A percentile compares a stretch with the other conserved stretches of the same genome.
Conservation (phyloP, 2,329 filamentous ascomycete species). For the Sporothrix curviconia region DNA sequence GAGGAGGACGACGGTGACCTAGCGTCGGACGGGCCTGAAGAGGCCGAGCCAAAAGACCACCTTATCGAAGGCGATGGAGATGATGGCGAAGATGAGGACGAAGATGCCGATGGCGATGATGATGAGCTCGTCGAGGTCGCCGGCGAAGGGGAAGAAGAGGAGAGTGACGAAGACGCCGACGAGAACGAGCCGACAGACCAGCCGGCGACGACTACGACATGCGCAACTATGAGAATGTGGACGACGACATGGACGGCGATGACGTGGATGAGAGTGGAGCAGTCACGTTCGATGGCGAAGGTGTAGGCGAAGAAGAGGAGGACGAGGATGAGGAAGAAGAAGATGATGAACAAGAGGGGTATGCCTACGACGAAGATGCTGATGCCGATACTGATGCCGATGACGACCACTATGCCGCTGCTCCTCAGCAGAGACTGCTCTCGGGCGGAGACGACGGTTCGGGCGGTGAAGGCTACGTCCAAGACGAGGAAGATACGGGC, state of each 20-base stretch:
- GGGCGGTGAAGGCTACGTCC: not conserved
- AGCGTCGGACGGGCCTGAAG: constrained; percentile 29
- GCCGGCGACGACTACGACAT: constrained; percentile 27
- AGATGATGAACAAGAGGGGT: constrained; percentile 18
- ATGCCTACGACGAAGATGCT: constrained; percentile 23
- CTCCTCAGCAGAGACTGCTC: constrained; percentile 7
- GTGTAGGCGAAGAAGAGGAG: constrained; percentile 19
- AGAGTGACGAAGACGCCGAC: constrained; percentile 23
- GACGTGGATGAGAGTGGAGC: constrained; percentile 9
- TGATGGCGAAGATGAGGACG: constrained; percentile 19
- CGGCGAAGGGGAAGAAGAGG: constrained; percentile 22
- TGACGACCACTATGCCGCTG: constrained; percentile 4
- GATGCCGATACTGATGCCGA: constrained; percentile 10
- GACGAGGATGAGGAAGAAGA: constrained; percentile 18
- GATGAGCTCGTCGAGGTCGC: no score
- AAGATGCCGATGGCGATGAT: constrained; percentile 14
- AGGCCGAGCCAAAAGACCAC: constrained; percentile 23
- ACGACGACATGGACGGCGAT: constrained; percentile 24
- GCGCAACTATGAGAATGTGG: constrained; percentile 26
- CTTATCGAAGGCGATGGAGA: constrained; percentile 21
- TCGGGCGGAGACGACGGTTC: not conserved
- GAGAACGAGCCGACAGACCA: constrained; percentile 12
- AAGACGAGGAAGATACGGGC: not conserved
- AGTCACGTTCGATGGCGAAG: constrained; percentile 16
- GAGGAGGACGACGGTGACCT: constrained; percentile 18